Evolutionary conservation across 257 asterid genomes (phyloP).

Genomic region (Fraxinus anomala): DNA sequence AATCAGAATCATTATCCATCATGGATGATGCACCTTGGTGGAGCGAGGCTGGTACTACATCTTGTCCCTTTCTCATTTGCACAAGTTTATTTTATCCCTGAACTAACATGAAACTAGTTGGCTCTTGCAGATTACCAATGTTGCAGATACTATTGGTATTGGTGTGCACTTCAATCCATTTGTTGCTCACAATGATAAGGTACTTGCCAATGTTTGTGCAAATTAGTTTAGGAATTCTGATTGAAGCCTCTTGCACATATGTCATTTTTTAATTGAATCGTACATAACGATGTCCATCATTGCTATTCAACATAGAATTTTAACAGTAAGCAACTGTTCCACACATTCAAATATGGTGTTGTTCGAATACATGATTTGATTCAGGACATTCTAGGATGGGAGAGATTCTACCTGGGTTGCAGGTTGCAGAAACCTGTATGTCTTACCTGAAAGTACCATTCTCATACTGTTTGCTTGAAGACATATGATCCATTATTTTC

Average conservation of each 20-base stretch:
- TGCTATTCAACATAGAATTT: conserved; percentile 9
- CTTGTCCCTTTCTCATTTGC: conserved; percentile 22
- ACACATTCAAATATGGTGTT: conserved; percentile 80
- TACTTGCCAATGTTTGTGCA: conserved; percentile 28
- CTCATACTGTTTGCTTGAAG: not conserved
- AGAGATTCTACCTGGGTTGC: conserved; percentile 78
- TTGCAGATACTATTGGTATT: conserved; percentile 74
- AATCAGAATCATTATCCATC: conserved; percentile 81
- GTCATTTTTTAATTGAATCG: conserved; percentile 6
- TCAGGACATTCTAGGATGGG: conserved; percentile 67
- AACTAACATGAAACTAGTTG: conserved; percentile 21
- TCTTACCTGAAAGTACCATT: not conserved
- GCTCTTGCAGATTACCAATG: conserved; percentile 48
- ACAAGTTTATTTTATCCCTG: conserved; percentile 1
- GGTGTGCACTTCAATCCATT: conserved; percentile 90
- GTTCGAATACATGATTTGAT: conserved; percentile 70
- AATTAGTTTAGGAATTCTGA: not conserved
- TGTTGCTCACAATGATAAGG: conserved; percentile 61
- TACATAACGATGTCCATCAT: not conserved
- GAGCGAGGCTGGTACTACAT: conserved; percentile 69
- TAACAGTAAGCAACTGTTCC: conserved; percentile 27
- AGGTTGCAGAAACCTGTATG: conserved; percentile 91
- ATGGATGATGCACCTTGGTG: conserved; percentile 78
- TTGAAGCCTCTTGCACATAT: conserved; percentile 17
- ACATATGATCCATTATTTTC: not conserved